These are phyloP conservation scores for Kwoniella dendrophila DNA, from an alignment of 768 basidiomycete species.

Conservation along the genomic window DNA sequence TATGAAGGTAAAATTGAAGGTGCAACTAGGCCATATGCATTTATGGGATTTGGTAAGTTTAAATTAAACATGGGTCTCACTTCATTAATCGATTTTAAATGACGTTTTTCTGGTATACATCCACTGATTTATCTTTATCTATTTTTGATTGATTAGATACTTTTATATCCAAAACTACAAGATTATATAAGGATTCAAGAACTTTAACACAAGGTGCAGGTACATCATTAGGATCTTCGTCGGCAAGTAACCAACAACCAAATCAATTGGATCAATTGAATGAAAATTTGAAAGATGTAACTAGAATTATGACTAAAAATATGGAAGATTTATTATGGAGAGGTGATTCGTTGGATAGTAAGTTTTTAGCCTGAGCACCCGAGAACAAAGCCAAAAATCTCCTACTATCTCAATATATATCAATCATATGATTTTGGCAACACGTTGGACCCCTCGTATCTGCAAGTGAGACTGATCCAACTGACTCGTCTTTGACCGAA, in stretches of 20 bases:
- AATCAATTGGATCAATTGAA: constrained; percentile 83
- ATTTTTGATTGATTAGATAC: constrained; percentile 70
- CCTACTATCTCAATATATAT: too few species aligned
- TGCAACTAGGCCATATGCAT: constrained; percentile 95
- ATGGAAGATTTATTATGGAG: constrained; percentile 99
- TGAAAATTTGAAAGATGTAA: constrained; percentile 95
- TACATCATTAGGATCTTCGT: constrained; percentile 1
- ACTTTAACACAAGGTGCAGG: constrained; percentile 58
- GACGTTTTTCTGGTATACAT: not conserved
- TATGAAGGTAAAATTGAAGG: constrained; percentile 93
- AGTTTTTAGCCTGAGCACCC: constrained; percentile 52
- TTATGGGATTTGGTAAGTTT: constrained; percentile 89
- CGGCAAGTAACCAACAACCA: constrained; percentile 38
- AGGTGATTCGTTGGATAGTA: constrained; percentile 94
- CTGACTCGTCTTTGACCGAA: too few species aligned
- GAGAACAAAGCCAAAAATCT: too few species aligned
- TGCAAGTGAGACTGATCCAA: not conserved
- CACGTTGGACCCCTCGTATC: too few species aligned
- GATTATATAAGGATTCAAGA: constrained; percentile 90
- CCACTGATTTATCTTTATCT: not conserved
- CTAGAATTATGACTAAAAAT: constrained; percentile 99
- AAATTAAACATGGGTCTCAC: not conserved
- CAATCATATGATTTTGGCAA: too few species aligned
- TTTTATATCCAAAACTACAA: constrained; percentile 96
- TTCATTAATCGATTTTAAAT: too few species aligned